A percentile compares a stretch with the other conserved stretches of the same genome.
These are phyloP conservation scores for Saccharomyces eubayanus DNA, from an alignment of 805 yeast species.

Conservation along the genomic window DNA sequence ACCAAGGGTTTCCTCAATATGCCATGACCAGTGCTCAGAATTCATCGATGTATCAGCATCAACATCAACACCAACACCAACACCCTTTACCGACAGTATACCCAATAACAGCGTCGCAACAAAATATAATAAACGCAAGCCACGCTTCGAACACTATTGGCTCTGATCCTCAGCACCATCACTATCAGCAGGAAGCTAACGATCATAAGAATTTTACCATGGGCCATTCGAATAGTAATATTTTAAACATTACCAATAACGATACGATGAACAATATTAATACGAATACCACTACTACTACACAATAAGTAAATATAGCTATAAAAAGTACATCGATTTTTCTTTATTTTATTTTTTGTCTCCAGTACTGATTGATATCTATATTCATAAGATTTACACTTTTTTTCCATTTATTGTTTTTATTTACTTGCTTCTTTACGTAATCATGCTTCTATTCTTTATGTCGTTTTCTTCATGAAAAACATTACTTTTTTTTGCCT, in stretches of 20 bases:
- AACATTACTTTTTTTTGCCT: neutral
- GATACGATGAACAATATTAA: neutral
- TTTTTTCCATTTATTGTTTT: neutral
- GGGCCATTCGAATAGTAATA: neutral
- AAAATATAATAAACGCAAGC: neutral
- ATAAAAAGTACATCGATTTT: neutral
- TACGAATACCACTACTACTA: neutral
- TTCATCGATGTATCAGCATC: conserved; percentile 1
- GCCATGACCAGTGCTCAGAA: neutral
- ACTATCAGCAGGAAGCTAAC: neutral
- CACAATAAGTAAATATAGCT: neutral
- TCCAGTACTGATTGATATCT: neutral
- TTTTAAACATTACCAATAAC: neutral
- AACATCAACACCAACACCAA: conserved; percentile 2
- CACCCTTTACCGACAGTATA: conserved; percentile 3
- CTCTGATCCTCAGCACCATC: neutral
- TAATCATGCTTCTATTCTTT: neutral
- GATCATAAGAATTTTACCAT: neutral
- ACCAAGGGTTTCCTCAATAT: neutral
- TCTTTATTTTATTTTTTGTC: neutral
- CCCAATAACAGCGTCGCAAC: neutral
- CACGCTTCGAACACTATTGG: neutral
- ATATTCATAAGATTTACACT: neutral
- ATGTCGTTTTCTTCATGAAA: neutral
- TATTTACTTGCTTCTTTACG: neutral